Conservation (phyloP, 2,329 filamentous ascomycete species). For the Passalora sequoiae region DNA sequence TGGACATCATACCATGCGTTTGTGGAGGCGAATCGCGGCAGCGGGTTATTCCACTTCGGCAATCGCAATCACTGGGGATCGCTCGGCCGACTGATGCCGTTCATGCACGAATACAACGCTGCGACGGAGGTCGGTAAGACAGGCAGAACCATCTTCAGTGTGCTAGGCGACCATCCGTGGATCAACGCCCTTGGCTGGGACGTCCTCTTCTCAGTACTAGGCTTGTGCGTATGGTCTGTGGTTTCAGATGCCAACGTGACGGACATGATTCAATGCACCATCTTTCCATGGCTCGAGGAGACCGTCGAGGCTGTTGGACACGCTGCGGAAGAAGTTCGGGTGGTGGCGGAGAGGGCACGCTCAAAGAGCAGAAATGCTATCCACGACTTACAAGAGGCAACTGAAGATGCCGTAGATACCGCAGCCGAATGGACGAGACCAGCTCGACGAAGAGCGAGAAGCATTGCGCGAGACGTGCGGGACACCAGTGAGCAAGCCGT, state of each 20-base stretch:
- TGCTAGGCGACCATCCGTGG: constrained; percentile 53
- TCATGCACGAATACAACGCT: constrained; percentile 1
- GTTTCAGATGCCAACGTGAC: constrained; percentile 48
- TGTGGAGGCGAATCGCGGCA: background rate
- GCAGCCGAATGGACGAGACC: background rate
- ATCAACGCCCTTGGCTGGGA: constrained; percentile 52
- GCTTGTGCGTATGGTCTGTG: constrained; percentile 51
- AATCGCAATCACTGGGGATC: background rate
- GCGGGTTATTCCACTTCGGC: background rate
- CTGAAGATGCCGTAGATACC: background rate
- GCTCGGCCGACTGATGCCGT: constrained; percentile 7
- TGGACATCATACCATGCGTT: background rate
- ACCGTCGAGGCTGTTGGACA: constrained; percentile 8
- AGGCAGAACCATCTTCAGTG: constrained; percentile 38
- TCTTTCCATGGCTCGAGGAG: constrained; percentile 15
- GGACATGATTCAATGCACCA: constrained; percentile 38
- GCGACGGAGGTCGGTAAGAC: background rate
- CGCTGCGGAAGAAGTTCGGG: constrained; percentile 5
- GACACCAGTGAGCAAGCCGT: background rate
- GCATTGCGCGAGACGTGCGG: background rate
- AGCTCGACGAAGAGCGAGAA: background rate
- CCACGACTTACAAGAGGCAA: background rate
- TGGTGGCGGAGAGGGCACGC: background rate
- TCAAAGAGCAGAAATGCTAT: background rate
- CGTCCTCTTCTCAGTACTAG: constrained; percentile 52